phyloP scores from a whole-genome alignment of 164 flowering plant genomes.

The Platanus orientalis region DNA sequence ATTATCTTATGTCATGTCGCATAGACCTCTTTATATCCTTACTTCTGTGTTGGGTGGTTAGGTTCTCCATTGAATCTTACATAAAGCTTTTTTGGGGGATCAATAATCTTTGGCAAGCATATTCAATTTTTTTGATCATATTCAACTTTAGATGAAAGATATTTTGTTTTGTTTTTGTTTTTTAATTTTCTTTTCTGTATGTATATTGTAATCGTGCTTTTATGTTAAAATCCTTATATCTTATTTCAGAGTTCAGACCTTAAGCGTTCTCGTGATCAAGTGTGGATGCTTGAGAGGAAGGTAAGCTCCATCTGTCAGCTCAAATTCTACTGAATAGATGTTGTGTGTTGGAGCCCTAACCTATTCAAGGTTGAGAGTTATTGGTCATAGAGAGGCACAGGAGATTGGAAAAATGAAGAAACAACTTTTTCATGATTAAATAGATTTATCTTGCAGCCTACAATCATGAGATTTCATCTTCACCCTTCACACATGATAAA shows the following conservation, averaged over 20 bases:
- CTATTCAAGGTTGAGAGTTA: too few species aligned
- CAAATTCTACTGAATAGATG: neutral
- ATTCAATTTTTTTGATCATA: too few species aligned
- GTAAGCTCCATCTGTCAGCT: constrained; percentile 20
- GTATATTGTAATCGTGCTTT: neutral
- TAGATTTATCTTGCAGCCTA: too few species aligned
- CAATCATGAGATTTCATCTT: too few species aligned
- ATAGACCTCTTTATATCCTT: neutral
- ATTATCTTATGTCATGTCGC: neutral
- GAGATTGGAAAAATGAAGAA: too few species aligned
- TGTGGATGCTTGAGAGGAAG: constrained; percentile 67
- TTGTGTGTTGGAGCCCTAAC: neutral
- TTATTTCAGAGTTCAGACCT: constrained; percentile 57
- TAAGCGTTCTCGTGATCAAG: constrained; percentile 61
- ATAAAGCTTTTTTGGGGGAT: neutral
- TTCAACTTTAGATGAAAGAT: too few species aligned
- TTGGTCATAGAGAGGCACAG: too few species aligned
- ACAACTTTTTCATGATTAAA: too few species aligned
- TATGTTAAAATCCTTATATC: neutral
- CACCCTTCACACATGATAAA: too few species aligned
- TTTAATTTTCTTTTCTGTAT: neutral
- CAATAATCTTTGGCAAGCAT: neutral
- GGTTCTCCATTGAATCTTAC: neutral
- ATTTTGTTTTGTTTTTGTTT: too few species aligned
- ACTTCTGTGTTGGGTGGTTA: neutral